phyloP scores from a whole-genome alignment of 192 early-diverging fungal species.

The Rhizophlyctis rosea region DNA sequence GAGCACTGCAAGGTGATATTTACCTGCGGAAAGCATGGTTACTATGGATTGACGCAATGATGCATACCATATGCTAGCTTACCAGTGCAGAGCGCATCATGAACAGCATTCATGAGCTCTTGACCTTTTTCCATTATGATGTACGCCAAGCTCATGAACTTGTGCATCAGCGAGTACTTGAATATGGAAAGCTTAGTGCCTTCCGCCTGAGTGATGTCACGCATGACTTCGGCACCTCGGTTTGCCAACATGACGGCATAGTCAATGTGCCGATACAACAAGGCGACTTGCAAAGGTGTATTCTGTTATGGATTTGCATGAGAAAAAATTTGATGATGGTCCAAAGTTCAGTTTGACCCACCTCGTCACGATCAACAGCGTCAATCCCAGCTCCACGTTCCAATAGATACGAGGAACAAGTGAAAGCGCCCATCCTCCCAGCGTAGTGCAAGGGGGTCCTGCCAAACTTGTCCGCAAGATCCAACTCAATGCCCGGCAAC shows the following conservation, averaged over 20 bases:
- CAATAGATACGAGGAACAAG: conserved; percentile 40
- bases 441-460: conserved; percentile 56
- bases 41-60: too few relatives aligned
- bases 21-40: too few relatives aligned
- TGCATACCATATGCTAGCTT: too few relatives aligned
- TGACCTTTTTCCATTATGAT: conserved; percentile 46
- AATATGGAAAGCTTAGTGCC: conserved; percentile 29
- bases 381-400: conserved; percentile 32
- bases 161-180: conserved; percentile 32
- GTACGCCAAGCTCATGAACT: conserved; percentile 47
- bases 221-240: conserved; percentile 29
- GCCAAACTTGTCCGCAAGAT: conserved; percentile 47
- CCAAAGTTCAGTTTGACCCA: too few relatives aligned
- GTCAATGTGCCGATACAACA: conserved; percentile 41
- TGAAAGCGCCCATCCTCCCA: conserved; percentile 45
- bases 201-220: conserved; percentile 27
- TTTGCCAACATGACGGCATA: conserved; percentile 48
- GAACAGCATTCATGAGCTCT: conserved; percentile 28
- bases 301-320: too few relatives aligned
- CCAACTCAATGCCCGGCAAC: conserved; percentile 21
- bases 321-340: too few relatives aligned
- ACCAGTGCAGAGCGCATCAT: conserved; percentile 32
- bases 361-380: conserved; percentile 21
- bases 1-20: conserved; percentile 49
- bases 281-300: conserved; percentile 39